phyloP scores from a whole-genome alignment of 371 early-diverging fungal species.

The Apophysomyces variabilis region DNA sequence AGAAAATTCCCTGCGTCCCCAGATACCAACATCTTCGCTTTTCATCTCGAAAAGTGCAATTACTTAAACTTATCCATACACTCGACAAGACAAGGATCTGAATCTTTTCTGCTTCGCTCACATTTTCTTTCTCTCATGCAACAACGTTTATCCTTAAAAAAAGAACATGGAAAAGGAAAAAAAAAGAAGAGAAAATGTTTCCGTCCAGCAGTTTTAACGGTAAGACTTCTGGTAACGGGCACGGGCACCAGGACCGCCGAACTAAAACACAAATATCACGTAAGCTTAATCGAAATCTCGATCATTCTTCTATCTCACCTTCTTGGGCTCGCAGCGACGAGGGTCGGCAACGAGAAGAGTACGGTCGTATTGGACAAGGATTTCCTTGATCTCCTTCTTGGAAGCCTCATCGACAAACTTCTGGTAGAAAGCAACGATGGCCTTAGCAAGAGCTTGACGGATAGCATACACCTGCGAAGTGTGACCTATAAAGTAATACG shows the following conservation, averaged over 20 bases:
- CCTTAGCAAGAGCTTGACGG: conserved; percentile 99
- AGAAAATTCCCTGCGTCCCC: too few species aligned
- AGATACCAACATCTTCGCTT: too few species aligned
- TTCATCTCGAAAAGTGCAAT: too few species aligned
- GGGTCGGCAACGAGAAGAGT: conserved; percentile 98
- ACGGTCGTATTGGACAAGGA: conserved; percentile 94
- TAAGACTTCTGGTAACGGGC: conserved; percentile 97
- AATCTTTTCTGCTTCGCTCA: not conserved
- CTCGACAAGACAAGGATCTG: too few species aligned
- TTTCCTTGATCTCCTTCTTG: conserved; percentile 98
- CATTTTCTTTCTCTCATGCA: conserved; percentile 2
- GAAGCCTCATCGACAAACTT: conserved; percentile 98
- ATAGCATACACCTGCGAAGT: conserved; percentile 97
- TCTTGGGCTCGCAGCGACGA: conserved; percentile 99
- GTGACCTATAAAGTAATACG: conserved; percentile 44
- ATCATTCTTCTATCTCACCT: conserved; percentile 38
- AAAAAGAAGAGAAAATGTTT: conserved; percentile 5
- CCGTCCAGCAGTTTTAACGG: conserved; percentile 67
- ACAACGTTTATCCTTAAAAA: not conserved
- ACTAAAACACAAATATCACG: conserved; percentile 41
- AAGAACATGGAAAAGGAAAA: conserved; percentile 13
- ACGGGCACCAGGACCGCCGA: conserved; percentile 99
- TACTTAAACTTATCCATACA: too few species aligned
- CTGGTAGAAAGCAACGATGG: conserved; percentile 98
- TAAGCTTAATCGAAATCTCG: not conserved